A percentile compares a stretch with the other conserved stretches of the same genome.
Conservation (phyloP, 495 filamentous ascomycete genomes). For the Penicillium simplicissimum region DNA sequence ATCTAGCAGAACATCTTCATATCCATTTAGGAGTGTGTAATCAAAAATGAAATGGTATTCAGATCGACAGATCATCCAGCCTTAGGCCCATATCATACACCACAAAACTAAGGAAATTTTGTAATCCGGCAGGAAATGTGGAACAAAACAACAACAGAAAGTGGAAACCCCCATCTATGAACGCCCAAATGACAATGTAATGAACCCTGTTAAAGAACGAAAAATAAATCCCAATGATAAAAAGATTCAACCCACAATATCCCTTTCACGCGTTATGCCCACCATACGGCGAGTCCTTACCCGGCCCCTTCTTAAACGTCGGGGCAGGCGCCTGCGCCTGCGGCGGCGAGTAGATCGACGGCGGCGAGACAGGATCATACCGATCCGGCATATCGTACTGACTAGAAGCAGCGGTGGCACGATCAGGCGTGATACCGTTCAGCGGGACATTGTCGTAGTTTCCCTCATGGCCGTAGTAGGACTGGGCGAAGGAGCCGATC, state of each 20-base stretch:
- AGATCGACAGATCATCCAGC: background rate
- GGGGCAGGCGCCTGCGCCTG: constrained; percentile 9
- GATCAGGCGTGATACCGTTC: constrained; percentile 11
- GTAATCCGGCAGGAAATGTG: background rate
- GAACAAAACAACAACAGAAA: too few species aligned
- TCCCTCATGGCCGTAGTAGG: constrained; percentile 16
- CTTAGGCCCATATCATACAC: background rate
- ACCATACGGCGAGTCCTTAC: constrained; percentile 13
- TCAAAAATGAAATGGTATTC: background rate
- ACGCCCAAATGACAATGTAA: background rate
- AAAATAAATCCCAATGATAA: background rate
- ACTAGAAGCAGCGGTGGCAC: constrained; percentile 12
- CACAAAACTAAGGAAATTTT: background rate
- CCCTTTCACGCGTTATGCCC: constrained; percentile 17
- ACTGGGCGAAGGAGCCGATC: constrained; percentile 15
- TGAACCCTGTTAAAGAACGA: background rate
- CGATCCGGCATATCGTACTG: constrained; percentile 21
- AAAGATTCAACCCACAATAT: background rate
- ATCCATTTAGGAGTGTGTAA: background rate
- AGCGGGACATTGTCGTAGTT: constrained; percentile 20
- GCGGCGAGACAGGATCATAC: constrained; percentile 30
- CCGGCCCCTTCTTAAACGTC: background rate
- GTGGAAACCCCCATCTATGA: background rate
- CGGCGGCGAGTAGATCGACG: constrained; percentile 22
- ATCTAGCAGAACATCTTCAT: too few species aligned